phyloP scores from a whole-genome alignment of 306 rosid species.

The Lathyrus tuberosus region DNA sequence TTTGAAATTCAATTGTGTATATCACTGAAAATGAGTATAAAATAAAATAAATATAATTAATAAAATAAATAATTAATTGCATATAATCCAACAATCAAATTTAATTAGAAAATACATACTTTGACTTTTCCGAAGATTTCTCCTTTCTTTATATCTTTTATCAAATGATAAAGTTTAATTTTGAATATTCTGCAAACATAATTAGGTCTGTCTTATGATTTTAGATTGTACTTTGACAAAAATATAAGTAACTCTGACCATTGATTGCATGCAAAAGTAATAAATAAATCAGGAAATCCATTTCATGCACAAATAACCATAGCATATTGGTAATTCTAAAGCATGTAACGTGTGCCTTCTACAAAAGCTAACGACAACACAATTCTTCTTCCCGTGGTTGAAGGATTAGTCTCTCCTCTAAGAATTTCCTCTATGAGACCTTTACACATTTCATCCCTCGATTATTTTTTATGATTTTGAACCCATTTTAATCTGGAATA shows the following conservation, averaged over 20 bases:
- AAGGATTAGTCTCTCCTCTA: not conserved
- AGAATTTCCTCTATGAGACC: not conserved
- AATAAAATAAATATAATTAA: too few relatives aligned
- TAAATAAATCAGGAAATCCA: not conserved
- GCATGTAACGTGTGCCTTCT: not conserved
- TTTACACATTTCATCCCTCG: not conserved
- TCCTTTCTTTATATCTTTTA: not conserved
- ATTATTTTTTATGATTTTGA: not conserved
- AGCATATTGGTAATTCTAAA: not conserved
- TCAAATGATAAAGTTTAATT: not conserved
- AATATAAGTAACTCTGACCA: too few relatives aligned
- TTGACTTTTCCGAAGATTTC: too few relatives aligned
- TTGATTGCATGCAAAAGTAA: not conserved
- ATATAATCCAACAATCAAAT: too few relatives aligned
- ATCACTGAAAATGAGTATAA: too few relatives aligned
- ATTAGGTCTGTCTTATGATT: not conserved
- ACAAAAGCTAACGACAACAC: not conserved
- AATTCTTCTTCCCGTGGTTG: not conserved
- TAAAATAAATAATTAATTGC: too few relatives aligned
- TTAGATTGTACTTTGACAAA: too few relatives aligned
- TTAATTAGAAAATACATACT: too few relatives aligned
- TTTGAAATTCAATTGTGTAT: too few relatives aligned
- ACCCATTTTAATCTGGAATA: not conserved
- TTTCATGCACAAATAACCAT: not conserved
- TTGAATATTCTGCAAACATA: slow-evolving; percentile 2